phyloP scores from a whole-genome alignment of 768 basidiomycete genomes.

The Pleurotus platypus region DNA sequence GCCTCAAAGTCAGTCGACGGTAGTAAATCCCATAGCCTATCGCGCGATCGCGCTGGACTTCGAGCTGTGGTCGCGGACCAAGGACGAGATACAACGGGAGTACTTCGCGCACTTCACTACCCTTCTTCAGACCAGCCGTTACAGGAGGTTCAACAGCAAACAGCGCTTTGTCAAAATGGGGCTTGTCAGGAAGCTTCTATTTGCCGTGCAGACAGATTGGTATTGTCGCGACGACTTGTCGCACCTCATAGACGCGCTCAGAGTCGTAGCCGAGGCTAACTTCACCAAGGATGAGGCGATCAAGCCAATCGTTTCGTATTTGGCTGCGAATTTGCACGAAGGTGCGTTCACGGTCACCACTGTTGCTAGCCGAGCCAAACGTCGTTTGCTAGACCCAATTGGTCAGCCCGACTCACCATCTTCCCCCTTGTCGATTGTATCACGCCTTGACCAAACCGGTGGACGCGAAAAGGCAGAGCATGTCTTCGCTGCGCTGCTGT shows the following conservation, averaged over 20 bases:
- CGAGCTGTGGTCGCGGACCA: constrained; percentile 79
- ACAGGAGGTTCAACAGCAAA: constrained; percentile 73
- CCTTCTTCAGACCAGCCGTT: constrained; percentile 68
- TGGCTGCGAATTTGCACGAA: constrained; percentile 76
- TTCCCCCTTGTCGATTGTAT: constrained; percentile 38
- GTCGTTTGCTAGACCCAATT: background rate
- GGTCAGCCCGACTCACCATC: constrained; percentile 40
- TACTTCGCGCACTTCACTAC: constrained; percentile 82
- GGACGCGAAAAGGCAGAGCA: constrained; percentile 61
- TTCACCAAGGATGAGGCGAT: constrained; percentile 73
- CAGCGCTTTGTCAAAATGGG: constrained; percentile 70
- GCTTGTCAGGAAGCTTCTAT: constrained; percentile 74
- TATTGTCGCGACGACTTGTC: constrained; percentile 54
- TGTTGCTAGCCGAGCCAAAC: background rate
- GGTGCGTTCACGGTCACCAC: constrained; percentile 29
- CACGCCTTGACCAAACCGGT: constrained; percentile 47
- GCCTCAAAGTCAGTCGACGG: constrained; percentile 62
- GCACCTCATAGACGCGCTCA: constrained; percentile 57
- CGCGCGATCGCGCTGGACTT: constrained; percentile 84
- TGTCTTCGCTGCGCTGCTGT: constrained; percentile 62
- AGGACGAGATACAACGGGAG: constrained; percentile 67
- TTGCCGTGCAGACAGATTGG: constrained; percentile 76
- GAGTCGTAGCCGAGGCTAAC: constrained; percentile 55
- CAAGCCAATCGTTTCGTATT: constrained; percentile 82
- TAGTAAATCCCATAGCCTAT: constrained; percentile 82